Conservation (phyloP, 1,284 basidiomycete genomes). For the Inonotus hispidus region DNA sequence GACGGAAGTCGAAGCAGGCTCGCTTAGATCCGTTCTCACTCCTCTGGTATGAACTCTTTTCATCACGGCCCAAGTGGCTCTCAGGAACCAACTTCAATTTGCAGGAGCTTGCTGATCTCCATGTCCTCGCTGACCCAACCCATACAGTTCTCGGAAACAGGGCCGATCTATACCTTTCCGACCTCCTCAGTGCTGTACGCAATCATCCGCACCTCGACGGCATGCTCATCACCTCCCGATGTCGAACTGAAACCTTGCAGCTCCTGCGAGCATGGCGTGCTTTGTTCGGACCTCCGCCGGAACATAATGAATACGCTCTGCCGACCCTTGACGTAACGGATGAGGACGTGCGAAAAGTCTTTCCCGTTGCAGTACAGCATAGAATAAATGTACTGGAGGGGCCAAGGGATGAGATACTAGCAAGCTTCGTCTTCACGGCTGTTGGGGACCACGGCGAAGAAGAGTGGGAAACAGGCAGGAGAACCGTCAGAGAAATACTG, state of each 20-base stretch:
- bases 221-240: constrained; percentile 54
- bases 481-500: constrained; percentile 18
- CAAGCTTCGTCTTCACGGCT: constrained; percentile 47
- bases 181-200: constrained; percentile 66
- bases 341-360: constrained; percentile 63
- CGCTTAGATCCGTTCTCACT: constrained; percentile 8
- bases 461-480: constrained; percentile 13
- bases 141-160: constrained; percentile 39
- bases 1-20: neutral
- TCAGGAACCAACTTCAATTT: neutral
- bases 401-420: constrained; percentile 60
- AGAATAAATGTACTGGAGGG: constrained; percentile 61
- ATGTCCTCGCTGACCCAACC: constrained; percentile 25
- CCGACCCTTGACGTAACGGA: constrained; percentile 55
- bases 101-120: constrained; percentile 17
- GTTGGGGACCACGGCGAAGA: constrained; percentile 16
- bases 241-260: constrained; percentile 53
- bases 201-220: constrained; percentile 68
- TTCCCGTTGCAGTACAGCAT: constrained; percentile 66
- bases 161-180: constrained; percentile 59
- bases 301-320: constrained; percentile 23
- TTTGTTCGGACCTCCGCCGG: constrained; percentile 31
- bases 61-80: neutral
- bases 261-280: constrained; percentile 60
- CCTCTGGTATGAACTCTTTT: constrained; percentile 6